Conservation (phyloP, 148 eudicot species). For the Rhododendron kiyosumense region DNA sequence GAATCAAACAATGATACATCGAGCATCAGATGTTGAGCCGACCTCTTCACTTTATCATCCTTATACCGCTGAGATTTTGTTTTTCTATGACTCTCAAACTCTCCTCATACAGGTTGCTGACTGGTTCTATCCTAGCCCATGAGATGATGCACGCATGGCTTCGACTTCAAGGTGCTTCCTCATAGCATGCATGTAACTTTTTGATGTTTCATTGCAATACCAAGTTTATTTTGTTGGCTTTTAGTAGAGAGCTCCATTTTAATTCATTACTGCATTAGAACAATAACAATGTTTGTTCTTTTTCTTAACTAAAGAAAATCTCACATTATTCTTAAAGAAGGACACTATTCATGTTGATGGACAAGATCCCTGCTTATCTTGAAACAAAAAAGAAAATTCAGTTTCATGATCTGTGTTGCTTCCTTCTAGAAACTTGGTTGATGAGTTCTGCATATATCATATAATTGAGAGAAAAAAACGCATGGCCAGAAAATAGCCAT, state of each 20-base stretch:
- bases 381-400: background rate
- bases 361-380: background rate
- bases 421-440: background rate
- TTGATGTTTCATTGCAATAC: background rate
- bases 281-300: background rate
- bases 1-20: background rate
- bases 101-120: conserved; percentile 44
- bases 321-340: background rate
- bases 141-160: conserved; percentile 87
- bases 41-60: background rate
- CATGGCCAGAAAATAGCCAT: background rate
- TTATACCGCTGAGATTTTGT: background rate
- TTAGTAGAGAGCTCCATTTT: conserved; percentile 2
- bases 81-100: background rate
- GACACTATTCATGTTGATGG: background rate
- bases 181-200: background rate
- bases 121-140: conserved; percentile 71
- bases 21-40: background rate
- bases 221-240: background rate
- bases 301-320: background rate
- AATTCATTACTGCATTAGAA: background rate
- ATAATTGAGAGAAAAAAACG: background rate
- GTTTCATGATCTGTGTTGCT: background rate
- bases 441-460: background rate
- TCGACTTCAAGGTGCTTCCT: conserved; percentile 48